phyloP scores from a whole-genome alignment of 2,329 filamentous ascomycete species.

The Epichloe glyceriae region DNA sequence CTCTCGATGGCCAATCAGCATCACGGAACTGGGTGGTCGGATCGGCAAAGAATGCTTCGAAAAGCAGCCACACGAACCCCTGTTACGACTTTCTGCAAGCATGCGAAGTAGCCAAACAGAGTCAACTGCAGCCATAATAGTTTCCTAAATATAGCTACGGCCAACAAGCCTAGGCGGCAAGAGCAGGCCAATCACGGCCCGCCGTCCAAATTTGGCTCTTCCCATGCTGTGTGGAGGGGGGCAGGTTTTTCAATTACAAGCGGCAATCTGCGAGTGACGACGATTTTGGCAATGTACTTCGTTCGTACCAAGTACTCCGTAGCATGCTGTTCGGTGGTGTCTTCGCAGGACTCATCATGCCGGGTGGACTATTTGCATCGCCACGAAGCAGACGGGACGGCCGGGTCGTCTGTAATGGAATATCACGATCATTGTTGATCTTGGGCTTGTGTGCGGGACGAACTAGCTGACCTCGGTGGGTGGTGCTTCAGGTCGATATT shows the following conservation, averaged over 20 bases:
- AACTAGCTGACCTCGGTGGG: neutral
- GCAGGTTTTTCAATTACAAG: neutral
- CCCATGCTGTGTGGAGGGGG: neutral
- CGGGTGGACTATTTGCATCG: too few species aligned
- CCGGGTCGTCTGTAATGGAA: neutral
- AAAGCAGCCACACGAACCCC: conserved; percentile 6
- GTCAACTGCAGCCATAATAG: conserved; percentile 1
- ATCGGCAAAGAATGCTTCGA: conserved; percentile 2
- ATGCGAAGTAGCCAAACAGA: neutral
- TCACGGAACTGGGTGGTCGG: neutral
- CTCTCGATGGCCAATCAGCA: neutral
- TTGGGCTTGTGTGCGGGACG: neutral
- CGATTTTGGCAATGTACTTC: too few species aligned
- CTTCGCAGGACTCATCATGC: too few species aligned
- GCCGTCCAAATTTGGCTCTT: conserved; percentile 14
- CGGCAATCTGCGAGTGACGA: too few species aligned
- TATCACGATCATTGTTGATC: neutral
- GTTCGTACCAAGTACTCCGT: too few species aligned
- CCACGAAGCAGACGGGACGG: too few species aligned
- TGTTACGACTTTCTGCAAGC: conserved; percentile 2
- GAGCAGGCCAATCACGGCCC: conserved; percentile 16
- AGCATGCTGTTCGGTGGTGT: too few species aligned
- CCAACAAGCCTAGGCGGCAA: conserved; percentile 19
- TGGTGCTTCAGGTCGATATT: neutral
- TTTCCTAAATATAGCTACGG: conserved; percentile 22